Conservation (phyloP, 2,329 filamentous ascomycete genomes). For the Sclerotinia borealis region DNA sequence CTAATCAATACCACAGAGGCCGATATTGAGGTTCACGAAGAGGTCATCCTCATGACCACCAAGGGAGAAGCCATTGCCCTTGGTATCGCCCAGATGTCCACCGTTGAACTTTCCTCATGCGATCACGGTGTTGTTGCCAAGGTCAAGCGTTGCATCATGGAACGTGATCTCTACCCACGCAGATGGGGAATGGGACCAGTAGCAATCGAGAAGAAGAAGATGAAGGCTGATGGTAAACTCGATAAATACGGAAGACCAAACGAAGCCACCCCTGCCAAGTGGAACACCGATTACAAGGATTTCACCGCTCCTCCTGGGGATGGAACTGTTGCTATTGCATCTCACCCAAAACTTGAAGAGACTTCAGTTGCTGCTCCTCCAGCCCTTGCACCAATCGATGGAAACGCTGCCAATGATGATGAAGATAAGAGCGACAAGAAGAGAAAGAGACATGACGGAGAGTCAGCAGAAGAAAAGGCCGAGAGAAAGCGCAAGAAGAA, state of each 20-base stretch:
- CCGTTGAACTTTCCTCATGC: constrained; percentile 92
- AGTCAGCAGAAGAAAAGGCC: constrained; percentile 61
- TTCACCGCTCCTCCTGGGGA: constrained; percentile 54
- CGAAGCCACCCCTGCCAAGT: constrained; percentile 87
- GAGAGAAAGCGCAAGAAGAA: constrained; percentile 46
- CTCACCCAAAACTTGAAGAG: constrained; percentile 36
- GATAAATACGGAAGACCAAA: constrained; percentile 96
- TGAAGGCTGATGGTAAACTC: constrained; percentile 95
- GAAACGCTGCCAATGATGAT: constrained; percentile 45
- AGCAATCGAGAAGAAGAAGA: constrained; percentile 97
- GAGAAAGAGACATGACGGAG: constrained; percentile 74
- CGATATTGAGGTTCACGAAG: constrained; percentile 89
- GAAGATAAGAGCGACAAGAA: constrained; percentile 60
- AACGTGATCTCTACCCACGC: constrained; percentile 93
- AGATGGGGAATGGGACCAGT: constrained; percentile 94
- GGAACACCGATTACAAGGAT: constrained; percentile 90
- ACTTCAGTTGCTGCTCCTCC: constrained; percentile 36
- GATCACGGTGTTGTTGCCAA: constrained; percentile 97
- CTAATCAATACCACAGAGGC: constrained; percentile 52
- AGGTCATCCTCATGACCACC: constrained; percentile 96
- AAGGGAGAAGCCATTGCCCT: constrained; percentile 98
- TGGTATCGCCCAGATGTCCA: constrained; percentile 96
- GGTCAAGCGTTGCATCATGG: constrained; percentile 99
- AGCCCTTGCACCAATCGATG: constrained; percentile 34
- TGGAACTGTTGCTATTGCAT: constrained; percentile 32